Percentiles rank a stretch among this genome's conserved stretches.
These are phyloP conservation scores for Thielaviopsis populi DNA, from an alignment of 2,329 filamentous ascomycete species.

Conservation along the genomic window DNA sequence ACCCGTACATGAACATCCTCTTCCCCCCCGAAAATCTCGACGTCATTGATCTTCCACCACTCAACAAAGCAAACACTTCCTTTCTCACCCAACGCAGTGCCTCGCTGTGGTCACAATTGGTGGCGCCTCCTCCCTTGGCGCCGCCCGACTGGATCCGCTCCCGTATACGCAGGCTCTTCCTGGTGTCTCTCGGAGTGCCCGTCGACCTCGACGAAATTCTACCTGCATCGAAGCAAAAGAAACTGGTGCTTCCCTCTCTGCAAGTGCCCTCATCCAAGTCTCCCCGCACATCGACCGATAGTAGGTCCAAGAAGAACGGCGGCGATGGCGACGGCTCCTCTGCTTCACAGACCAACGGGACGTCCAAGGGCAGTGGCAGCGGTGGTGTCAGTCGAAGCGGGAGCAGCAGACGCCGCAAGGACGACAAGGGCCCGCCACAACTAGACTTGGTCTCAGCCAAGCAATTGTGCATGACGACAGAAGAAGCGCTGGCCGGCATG, in stretches of 20 bases:
- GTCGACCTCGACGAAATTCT: slow-evolving; percentile 96
- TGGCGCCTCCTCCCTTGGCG: slow-evolving; percentile 83
- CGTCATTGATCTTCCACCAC: slow-evolving; percentile 34
- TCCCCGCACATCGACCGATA: slow-evolving; percentile 40
- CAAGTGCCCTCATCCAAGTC: slow-evolving; percentile 48
- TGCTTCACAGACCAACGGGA: background rate
- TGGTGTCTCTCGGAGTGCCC: slow-evolving; percentile 88
- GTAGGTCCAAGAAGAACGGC: slow-evolving; percentile 34
- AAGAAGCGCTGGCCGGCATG: slow-evolving; percentile 66
- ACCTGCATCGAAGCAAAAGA: slow-evolving; percentile 94
- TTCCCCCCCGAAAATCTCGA: slow-evolving; percentile 46
- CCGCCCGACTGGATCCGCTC: slow-evolving; percentile 97
- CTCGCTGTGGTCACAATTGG: slow-evolving; percentile 90
- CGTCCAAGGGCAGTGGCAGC: background rate
- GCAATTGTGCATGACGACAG: slow-evolving; percentile 68
- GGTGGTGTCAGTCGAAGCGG: background rate
- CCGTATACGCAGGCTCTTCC: slow-evolving; percentile 82
- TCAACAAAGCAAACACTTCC: slow-evolving; percentile 43
- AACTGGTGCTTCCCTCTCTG: slow-evolving; percentile 80
- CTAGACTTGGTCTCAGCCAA: slow-evolving; percentile 66
- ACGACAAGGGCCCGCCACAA: slow-evolving; percentile 53
- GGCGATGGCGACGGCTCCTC: slow-evolving; percentile 25
- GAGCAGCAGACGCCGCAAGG: slow-evolving; percentile 33
- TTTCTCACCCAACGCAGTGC: slow-evolving; percentile 77
- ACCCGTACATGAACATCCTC: slow-evolving; percentile 51